Evolutionary conservation across 805 yeast species (phyloP), one percentile per base, ranked within the genome.

Genomic region (Starmerella vaccinii): DNA sequence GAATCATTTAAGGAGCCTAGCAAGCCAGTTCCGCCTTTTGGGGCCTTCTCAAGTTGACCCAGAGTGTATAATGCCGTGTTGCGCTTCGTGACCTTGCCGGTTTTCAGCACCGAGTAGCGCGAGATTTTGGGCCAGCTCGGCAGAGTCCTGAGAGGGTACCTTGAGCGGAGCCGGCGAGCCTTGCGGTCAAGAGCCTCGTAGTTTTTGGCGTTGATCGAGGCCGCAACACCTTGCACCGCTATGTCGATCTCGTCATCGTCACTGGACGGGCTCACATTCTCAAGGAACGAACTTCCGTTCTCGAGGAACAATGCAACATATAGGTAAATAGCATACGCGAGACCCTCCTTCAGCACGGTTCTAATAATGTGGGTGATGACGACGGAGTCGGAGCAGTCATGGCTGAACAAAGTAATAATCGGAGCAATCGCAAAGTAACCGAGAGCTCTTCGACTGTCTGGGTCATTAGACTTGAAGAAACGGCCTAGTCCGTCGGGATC

Each of bases 391-490:
- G 70, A 67, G 18, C 76, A 56, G 53, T 86, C 88, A 66, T 89
- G 97, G 8, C 90, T 70, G 62, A 81, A 86, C 42, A 85, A 58
- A 1, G 97, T 87, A 32, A 90, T 70, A 1, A 90, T 68, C 0
- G 90, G 76, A 18, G 95, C 83, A 15, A 92, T 65, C 0, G 87
- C 83, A 60, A 78, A 89, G 49, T 74, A 74, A 19, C 58, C 58
- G 9, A 27, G 33, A 37, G 46, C 12, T 16, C 44, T 23, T 1
- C 87, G 86, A 52, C 73, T 71, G 13, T 79, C 70, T 18, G 74
- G 58, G 21, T 59, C 19, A 2, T 64, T 57, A 12, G 39, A 24
- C 9, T 29, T 24, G 46, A 53, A 53, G 16, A 40, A 44, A 12
- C 40, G 23, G 37, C 58, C 58, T 19, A 55, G 26, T 5, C 52